Percentiles rank a stretch among this genome's conserved stretches.
phyloP scores from a whole-genome alignment of 331 rosid species.

The Rhamnella rubrinervis region DNA sequence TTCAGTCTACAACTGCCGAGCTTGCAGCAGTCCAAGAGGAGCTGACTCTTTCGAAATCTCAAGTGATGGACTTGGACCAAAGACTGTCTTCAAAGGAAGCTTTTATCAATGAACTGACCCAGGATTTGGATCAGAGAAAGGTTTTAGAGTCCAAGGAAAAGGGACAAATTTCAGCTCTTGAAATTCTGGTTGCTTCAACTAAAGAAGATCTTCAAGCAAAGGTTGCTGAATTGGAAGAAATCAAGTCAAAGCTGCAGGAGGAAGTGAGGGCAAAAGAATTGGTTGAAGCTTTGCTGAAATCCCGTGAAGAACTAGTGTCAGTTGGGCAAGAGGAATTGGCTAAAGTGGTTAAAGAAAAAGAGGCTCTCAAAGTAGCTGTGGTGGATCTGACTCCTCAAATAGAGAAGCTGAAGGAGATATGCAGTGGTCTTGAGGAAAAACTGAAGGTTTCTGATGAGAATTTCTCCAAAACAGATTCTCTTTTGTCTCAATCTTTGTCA shows the following conservation, averaged over 20 bases:
- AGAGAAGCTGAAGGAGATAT: slow-evolving; percentile 50
- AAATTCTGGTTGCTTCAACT: slow-evolving; percentile 42
- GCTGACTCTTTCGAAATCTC: slow-evolving; percentile 62
- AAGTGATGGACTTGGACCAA: slow-evolving; percentile 46
- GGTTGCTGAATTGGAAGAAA: slow-evolving; percentile 58
- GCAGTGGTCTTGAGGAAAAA: slow-evolving; percentile 60
- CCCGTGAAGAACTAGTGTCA: slow-evolving; percentile 48
- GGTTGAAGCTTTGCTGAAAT: slow-evolving; percentile 44
- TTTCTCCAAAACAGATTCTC: slow-evolving; percentile 58
- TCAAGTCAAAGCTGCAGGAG: slow-evolving; percentile 53
- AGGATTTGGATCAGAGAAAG: slow-evolving; percentile 50
- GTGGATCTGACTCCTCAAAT: slow-evolving; percentile 45
- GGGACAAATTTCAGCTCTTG: slow-evolving; percentile 70
- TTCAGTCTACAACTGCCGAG: slow-evolving; percentile 55
- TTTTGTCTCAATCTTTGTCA: slow-evolving; percentile 66
- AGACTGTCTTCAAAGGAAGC: slow-evolving; percentile 58
- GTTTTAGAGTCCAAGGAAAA: slow-evolving; percentile 60
- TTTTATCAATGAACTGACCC: slow-evolving; percentile 47
- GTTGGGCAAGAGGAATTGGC: slow-evolving; percentile 45
- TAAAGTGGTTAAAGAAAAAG: slow-evolving; percentile 45
- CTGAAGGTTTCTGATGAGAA: slow-evolving; percentile 60
- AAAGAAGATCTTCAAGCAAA: slow-evolving; percentile 71
- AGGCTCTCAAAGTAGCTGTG: slow-evolving; percentile 48
- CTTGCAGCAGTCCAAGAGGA: slow-evolving; percentile 71
- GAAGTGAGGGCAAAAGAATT: slow-evolving; percentile 60